Evolutionary conservation across 495 filamentous ascomycete genomes (phyloP).

Genomic region (Penicillium psychrofluorescens): DNA sequence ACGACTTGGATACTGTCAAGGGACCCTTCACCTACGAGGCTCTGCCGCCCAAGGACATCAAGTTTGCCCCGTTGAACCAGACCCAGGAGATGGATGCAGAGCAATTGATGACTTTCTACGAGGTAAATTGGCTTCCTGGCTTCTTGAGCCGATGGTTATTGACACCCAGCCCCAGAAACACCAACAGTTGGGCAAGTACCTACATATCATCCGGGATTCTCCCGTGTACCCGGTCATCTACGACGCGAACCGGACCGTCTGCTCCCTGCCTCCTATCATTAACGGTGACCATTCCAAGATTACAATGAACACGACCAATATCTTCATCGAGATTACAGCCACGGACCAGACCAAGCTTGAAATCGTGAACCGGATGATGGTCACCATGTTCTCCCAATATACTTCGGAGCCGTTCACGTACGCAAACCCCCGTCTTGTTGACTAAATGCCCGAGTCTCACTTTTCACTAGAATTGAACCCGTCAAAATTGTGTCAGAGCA

Average conservation of each 20-base stretch:
- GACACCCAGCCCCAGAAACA: slow-evolving; percentile 50
- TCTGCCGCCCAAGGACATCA: slow-evolving; percentile 82
- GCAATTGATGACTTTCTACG: slow-evolving; percentile 91
- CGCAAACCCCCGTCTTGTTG: slow-evolving; percentile 4
- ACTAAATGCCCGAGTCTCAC: not conserved
- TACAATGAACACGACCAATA: slow-evolving; percentile 75
- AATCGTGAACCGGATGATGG: slow-evolving; percentile 89
- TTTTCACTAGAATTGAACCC: slow-evolving; percentile 61
- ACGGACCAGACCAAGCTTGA: slow-evolving; percentile 95
- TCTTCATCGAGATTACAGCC: slow-evolving; percentile 97
- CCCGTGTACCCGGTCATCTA: slow-evolving; percentile 96
- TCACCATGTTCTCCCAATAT: slow-evolving; percentile 96
- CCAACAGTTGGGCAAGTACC: slow-evolving; percentile 69
- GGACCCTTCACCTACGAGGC: slow-evolving; percentile 97
- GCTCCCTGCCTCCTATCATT: slow-evolving; percentile 95
- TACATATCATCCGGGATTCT: slow-evolving; percentile 89
- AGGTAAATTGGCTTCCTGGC: slow-evolving; percentile 33
- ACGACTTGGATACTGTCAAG: slow-evolving; percentile 88
- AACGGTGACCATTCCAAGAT: slow-evolving; percentile 97
- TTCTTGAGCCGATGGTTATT: not conserved
- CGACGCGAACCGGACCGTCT: slow-evolving; percentile 79
- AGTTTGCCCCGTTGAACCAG: slow-evolving; percentile 87
- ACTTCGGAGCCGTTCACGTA: slow-evolving; percentile 77
- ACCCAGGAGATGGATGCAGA: slow-evolving; percentile 76
- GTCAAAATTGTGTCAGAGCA: slow-evolving; percentile 85